These are phyloP conservation scores for Ramalina peruviana DNA, from an alignment of 495 filamentous ascomycete species.

Conservation along the genomic window DNA sequence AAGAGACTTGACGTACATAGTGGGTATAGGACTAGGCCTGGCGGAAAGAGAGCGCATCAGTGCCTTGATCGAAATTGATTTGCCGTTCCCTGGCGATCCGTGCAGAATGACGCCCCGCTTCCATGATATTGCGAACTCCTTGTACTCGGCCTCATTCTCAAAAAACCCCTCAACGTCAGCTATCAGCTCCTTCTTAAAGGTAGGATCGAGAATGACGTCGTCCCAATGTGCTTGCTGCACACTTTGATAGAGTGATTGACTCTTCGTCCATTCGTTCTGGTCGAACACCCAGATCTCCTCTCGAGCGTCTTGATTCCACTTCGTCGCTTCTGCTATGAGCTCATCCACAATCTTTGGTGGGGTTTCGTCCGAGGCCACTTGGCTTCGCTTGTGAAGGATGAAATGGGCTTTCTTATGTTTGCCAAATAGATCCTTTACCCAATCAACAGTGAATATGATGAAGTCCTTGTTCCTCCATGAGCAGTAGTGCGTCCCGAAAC, in stretches of 20 bases:
- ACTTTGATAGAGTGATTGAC: slow-evolving; percentile 22
- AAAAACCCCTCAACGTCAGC: slow-evolving; percentile 30
- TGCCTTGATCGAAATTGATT: slow-evolving; percentile 56
- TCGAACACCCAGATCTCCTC: slow-evolving; percentile 30
- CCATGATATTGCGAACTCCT: slow-evolving; percentile 30
- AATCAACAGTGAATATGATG: slow-evolving; percentile 21
- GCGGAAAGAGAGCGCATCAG: slow-evolving; percentile 43
- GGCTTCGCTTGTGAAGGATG: slow-evolving; percentile 1
- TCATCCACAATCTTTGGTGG: slow-evolving; percentile 18
- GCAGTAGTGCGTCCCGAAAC: slow-evolving; percentile 28
- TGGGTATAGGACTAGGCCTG: slow-evolving; percentile 28
- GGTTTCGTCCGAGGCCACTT: not conserved
- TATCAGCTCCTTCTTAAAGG: slow-evolving; percentile 29
- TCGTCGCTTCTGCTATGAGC: slow-evolving; percentile 24
- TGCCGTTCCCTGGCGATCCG: slow-evolving; percentile 44
- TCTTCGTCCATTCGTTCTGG: slow-evolving; percentile 23
- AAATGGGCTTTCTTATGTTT: slow-evolving; percentile 12
- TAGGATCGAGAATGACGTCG: slow-evolving; percentile 30
- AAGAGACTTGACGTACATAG: too few species aligned
- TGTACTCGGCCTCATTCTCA: slow-evolving; percentile 27
- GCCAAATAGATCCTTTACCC: slow-evolving; percentile 8
- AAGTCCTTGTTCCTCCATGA: slow-evolving; percentile 25
- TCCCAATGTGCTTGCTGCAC: slow-evolving; percentile 30
- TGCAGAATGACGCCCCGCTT: slow-evolving; percentile 20
- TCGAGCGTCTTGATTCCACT: slow-evolving; percentile 22